These are phyloP conservation scores for Neurospora tetrasperma DNA, from an alignment of 495 filamentous ascomycete species.

Conservation along the genomic window DNA sequence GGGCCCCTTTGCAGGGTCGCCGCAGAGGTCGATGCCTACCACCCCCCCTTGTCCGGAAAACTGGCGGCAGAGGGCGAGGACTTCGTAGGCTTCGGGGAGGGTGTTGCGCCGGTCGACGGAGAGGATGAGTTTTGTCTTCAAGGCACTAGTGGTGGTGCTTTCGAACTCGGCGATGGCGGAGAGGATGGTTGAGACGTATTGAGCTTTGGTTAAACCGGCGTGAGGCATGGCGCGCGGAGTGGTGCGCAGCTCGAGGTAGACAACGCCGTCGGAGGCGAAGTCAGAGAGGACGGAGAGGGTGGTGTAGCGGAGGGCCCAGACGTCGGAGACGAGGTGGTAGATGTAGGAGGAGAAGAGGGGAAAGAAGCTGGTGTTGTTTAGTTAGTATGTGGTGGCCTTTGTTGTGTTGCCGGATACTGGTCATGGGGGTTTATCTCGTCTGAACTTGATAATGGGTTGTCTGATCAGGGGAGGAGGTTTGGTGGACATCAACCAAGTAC, in stretches of 20 bases:
- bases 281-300: slow-evolving; percentile 59
- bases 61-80: slow-evolving; percentile 51
- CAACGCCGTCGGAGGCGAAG: slow-evolving; percentile 62
- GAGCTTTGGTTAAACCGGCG: slow-evolving; percentile 43
- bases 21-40: slow-evolving; percentile 74
- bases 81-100: slow-evolving; percentile 43
- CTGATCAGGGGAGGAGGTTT: background rate
- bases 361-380: slow-evolving; percentile 40
- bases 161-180: slow-evolving; percentile 43
- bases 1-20: slow-evolving; percentile 57
- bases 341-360: slow-evolving; percentile 48
- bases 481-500: background rate
- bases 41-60: slow-evolving; percentile 44
- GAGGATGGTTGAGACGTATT: slow-evolving; percentile 59
- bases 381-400: slow-evolving; percentile 18
- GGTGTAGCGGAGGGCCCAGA: slow-evolving; percentile 45
- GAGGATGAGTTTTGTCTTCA: slow-evolving; percentile 55
- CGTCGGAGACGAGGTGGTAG: slow-evolving; percentile 57
- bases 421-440: background rate
- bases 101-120: slow-evolving; percentile 61
- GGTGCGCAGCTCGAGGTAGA: slow-evolving; percentile 73
- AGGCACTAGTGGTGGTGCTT: background rate
- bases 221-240: slow-evolving; percentile 55
- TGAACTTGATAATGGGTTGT: background rate
- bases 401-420: background rate